These are phyloP conservation scores for Phytomonas francai DNA, from an alignment of 208 protist species.

Conservation along the genomic window DNA sequence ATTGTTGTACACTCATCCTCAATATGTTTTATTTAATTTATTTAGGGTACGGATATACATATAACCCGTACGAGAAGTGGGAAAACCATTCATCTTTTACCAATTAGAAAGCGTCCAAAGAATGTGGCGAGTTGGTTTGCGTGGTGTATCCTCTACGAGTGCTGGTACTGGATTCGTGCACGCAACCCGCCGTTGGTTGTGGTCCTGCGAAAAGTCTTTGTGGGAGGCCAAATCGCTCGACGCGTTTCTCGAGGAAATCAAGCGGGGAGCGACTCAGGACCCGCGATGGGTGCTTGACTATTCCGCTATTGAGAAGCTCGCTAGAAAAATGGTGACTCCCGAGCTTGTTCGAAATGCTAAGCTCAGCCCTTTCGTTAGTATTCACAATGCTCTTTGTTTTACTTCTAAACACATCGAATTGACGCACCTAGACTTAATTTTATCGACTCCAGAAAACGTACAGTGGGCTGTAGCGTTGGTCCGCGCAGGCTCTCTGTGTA, in stretches of 20 bases:
- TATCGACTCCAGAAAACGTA: background rate
- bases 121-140: background rate
- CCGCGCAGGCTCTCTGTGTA: background rate
- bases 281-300: background rate
- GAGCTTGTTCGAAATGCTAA: background rate
- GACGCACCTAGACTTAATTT: background rate
- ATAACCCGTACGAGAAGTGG: background rate
- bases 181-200: background rate
- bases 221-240: background rate
- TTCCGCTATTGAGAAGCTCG: background rate
- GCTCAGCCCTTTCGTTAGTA: background rate
- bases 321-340: background rate
- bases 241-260: background rate
- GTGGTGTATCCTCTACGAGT: background rate
- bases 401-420: background rate
- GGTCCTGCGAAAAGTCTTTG: conserved; percentile 5
- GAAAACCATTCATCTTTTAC: background rate
- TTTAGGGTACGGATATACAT: background rate
- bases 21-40: background rate
- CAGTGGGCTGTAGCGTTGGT: background rate
- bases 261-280: background rate
- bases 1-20: background rate
- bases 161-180: background rate
- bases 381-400: background rate
- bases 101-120: background rate